Conservation (phyloP, 2,329 filamentous ascomycete species). For the Monosporascus sp. region DNA sequence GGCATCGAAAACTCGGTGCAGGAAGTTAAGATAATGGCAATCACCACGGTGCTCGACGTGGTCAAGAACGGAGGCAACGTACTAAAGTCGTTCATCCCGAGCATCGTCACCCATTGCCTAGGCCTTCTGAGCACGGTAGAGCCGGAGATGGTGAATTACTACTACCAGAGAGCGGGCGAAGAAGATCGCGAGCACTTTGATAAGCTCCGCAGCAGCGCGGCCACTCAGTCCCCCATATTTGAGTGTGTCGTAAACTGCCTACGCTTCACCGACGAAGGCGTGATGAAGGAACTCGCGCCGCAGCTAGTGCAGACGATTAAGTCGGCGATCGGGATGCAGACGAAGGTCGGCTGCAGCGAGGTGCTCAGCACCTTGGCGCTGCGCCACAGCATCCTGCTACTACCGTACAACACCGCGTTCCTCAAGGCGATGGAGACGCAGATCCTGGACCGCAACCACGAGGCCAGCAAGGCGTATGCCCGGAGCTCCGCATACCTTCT, state of each 20-base stretch:
- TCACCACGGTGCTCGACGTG: conserved; percentile 78
- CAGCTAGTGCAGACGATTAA: conserved; percentile 76
- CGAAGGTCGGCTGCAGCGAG: conserved; percentile 85
- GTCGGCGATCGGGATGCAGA: conserved; percentile 81
- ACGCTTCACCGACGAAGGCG: conserved; percentile 70
- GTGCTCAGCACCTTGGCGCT: conserved; percentile 82
- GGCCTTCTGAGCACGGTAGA: conserved; percentile 82
- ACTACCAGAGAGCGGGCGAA: conserved; percentile 85
- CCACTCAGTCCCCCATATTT: conserved; percentile 82
- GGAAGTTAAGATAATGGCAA: conserved; percentile 80
- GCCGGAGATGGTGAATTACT: conserved; percentile 82
- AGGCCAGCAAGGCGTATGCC: conserved; percentile 85
- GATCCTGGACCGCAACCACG: conserved; percentile 86
- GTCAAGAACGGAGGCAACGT: conserved; percentile 82
- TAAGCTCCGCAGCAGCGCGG: conserved; percentile 73
- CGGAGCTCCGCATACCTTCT: conserved; percentile 81
- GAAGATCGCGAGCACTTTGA: conserved; percentile 87
- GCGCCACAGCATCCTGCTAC: conserved; percentile 69
- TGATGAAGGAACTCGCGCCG: conserved; percentile 70
- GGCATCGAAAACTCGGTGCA: conserved; percentile 84
- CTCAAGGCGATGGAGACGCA: conserved; percentile 74
- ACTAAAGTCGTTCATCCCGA: conserved; percentile 74
- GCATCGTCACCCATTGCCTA: conserved; percentile 75
- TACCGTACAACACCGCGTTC: conserved; percentile 69
- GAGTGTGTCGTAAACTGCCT: conserved; percentile 88